These are phyloP conservation scores for Neurospora africana DNA, from an alignment of 495 filamentous ascomycete genomes.

Conservation along the genomic window DNA sequence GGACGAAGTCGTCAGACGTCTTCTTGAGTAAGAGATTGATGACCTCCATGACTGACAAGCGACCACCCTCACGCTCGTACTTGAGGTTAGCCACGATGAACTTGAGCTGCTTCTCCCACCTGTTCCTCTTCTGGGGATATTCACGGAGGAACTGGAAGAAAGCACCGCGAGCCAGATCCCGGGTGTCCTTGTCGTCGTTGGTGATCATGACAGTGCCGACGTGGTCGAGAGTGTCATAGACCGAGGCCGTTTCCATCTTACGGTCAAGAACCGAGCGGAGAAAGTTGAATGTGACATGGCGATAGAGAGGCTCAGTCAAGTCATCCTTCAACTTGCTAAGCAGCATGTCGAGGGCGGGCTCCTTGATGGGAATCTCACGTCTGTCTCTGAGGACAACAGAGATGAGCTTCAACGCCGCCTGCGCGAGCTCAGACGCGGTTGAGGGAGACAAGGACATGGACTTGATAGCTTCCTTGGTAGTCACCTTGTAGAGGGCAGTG, in stretches of 20 bases:
- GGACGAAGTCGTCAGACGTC: constrained; percentile 64
- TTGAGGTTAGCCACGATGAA: constrained; percentile 87
- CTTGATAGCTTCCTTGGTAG: constrained; percentile 72
- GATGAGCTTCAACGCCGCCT: constrained; percentile 78
- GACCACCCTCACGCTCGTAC: constrained; percentile 77
- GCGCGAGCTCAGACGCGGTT: constrained; percentile 69
- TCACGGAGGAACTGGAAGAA: constrained; percentile 92
- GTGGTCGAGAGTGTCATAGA: constrained; percentile 84
- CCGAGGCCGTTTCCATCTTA: constrained; percentile 71
- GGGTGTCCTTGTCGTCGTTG: constrained; percentile 74
- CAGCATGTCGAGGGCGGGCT: constrained; percentile 72
- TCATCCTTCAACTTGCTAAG: constrained; percentile 79
- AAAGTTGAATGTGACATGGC: constrained; percentile 90
- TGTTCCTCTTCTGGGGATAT: constrained; percentile 80
- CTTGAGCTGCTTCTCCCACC: constrained; percentile 77
- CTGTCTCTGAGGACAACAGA: constrained; percentile 77
- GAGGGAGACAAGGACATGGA: constrained; percentile 49
- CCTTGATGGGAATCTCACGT: constrained; percentile 60
- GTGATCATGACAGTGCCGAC: constrained; percentile 92
- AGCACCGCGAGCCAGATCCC: constrained; percentile 75
- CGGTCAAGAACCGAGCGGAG: constrained; percentile 73
- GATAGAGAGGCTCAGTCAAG: constrained; percentile 80
- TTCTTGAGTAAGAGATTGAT: constrained; percentile 75
- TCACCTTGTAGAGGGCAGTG: constrained; percentile 65
- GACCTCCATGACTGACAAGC: constrained; percentile 84